Evolutionary conservation across 352 stramenopile species (phyloP), one percentile per base, ranked within the genome.

Genomic region (Globisporangium uncinulatum): DNA sequence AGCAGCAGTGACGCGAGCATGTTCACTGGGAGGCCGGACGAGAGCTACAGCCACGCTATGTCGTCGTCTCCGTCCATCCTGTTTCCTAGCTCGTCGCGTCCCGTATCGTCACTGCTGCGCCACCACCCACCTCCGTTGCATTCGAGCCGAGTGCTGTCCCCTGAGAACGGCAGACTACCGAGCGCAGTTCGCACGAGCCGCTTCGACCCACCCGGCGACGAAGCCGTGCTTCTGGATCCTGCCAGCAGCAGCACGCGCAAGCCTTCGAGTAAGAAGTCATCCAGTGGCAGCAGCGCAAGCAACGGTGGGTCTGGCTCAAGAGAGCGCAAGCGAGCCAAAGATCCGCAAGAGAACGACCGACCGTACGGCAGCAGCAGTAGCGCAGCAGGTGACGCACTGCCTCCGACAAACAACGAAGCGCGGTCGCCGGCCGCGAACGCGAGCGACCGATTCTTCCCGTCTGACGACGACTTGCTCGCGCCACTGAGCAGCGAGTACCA

Each of bases 401-500:
- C 43, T 13, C 32, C 57, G 34, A 62, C 59, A 17, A 66, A 61
- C 59, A 66, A 66, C 31, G 53, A 62, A 45, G 32, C 20, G 39
- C 47, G 54, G 17, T 62, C 53, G 15, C 46, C 53, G 15, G 47
- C 21, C n/a, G n/a, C 34, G 17, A 41, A 48, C 21, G 41, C 44
- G 19, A n/a, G 56, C 24, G 49, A 67, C 7, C 46, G 43, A 15
- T 73, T 61, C 49, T 67, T 72, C 24, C 51, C 48, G n/a, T 52
- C 51, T 3, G 67, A 84, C 2, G 64, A 67, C 0, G 72, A 82
- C 44, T 46, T 86, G 13, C 55, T 89, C 8, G 42, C 68, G 2
- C 72, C 77, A 31, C 37, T 85, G 0, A 55, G 61, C 1, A 56
- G 63, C 13, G 76, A 87, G 17, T 92, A 92, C 51, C 77, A 86